Conservation (phyloP, 2,329 filamentous ascomycete genomes). For the Phialophora macrospora region DNA sequence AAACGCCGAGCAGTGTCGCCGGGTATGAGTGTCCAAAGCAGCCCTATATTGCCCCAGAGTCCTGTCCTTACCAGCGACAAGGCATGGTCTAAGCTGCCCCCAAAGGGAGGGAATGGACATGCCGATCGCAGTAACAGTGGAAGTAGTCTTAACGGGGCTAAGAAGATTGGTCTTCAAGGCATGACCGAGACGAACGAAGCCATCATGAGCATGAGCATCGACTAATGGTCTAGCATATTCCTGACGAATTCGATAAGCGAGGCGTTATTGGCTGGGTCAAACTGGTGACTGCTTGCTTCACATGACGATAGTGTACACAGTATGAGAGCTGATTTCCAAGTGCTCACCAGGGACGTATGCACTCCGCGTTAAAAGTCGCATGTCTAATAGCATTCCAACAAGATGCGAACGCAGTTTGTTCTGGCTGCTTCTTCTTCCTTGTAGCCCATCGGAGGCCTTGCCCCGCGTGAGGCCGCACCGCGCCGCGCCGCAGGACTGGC, state of each 20-base stretch:
- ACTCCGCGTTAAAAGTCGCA: not conserved
- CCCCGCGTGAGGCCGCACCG: constrained; percentile 5
- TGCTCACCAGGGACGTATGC: not conserved
- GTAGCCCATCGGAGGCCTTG: not conserved
- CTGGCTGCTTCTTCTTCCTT: not conserved
- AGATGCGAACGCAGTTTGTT: not conserved
- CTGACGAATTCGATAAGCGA: constrained; percentile 18
- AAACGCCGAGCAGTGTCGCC: constrained; percentile 91
- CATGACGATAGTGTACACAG: constrained; percentile 9
- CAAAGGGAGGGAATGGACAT: constrained; percentile 61
- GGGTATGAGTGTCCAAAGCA: constrained; percentile 88
- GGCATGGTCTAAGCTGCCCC: constrained; percentile 71
- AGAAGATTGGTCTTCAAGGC: constrained; percentile 77
- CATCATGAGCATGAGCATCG: constrained; percentile 96
- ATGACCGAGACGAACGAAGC: constrained; percentile 97
- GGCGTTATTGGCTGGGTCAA: constrained; percentile 15
- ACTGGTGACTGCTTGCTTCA: constrained; percentile 1
- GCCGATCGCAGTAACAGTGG: constrained; percentile 54
- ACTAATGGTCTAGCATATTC: constrained; percentile 56
- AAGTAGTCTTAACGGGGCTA: constrained; percentile 51
- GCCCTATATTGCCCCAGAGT: constrained; percentile 79
- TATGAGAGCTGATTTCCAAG: constrained; percentile 1
- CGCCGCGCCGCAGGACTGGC: not conserved
- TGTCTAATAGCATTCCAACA: not conserved
- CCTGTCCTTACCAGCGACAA: constrained; percentile 71